A percentile compares a stretch with the other conserved stretches of the same genome.
These are phyloP conservation scores for Ophiostoma australiae DNA, from an alignment of 2,329 filamentous ascomycete species.

Conservation along the genomic window DNA sequence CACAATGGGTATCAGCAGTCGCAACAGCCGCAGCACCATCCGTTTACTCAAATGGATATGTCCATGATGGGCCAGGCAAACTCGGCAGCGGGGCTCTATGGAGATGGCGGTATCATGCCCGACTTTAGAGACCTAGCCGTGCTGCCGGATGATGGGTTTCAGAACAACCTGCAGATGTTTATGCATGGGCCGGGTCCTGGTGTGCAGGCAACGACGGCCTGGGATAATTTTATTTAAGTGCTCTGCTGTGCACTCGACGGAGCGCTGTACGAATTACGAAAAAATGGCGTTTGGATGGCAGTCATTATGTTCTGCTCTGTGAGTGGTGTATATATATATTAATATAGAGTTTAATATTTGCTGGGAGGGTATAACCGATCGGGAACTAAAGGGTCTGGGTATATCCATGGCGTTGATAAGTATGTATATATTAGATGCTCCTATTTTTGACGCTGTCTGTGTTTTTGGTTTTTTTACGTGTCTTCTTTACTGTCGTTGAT, in stretches of 20 bases:
- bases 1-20: slow-evolving; percentile 8
- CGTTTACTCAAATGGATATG: not conserved
- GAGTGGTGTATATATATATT: not conserved
- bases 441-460: no score
- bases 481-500: no score
- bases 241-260: slow-evolving; percentile 19
- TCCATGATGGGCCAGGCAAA: slow-evolving; percentile 14
- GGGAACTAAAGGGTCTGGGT: not conserved
- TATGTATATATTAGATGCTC: not conserved
- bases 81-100: slow-evolving; percentile 15
- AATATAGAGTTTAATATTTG: not conserved
- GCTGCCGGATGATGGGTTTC: slow-evolving; percentile 41
- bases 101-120: slow-evolving; percentile 8
- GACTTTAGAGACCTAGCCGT: not conserved
- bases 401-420: not conserved
- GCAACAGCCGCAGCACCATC: slow-evolving; percentile 4
- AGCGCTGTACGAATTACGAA: not conserved
- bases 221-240: slow-evolving; percentile 28
- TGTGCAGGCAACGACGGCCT: slow-evolving; percentile 28
- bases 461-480: not conserved
- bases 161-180: slow-evolving; percentile 43
- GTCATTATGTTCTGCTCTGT: not conserved
- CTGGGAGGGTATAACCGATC: not conserved
- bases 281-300: not conserved
- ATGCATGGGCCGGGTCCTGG: slow-evolving; percentile 39